A percentile compares a stretch with the other conserved stretches of the same genome.
Evolutionary conservation across 441 rosid genomes (phyloP).

Genomic region (Capsella rubella): DNA sequence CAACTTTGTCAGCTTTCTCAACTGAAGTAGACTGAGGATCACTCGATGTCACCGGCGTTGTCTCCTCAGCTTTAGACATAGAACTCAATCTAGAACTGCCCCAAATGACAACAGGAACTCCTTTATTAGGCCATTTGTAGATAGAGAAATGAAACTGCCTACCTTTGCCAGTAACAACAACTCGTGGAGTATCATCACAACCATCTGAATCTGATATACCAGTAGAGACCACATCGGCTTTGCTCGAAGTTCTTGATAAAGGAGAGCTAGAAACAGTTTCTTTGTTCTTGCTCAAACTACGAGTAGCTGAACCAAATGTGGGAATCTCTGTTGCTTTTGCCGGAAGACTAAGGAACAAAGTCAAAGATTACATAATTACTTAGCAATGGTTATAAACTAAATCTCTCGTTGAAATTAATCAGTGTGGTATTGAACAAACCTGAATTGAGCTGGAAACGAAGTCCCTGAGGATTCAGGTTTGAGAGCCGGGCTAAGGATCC

Average conservation of each 20-base stretch:
- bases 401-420: not conserved
- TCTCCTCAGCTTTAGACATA: slow-evolving; percentile 46
- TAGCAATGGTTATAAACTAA: not conserved
- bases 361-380: not conserved
- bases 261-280: slow-evolving; percentile 56
- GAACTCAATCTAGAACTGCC: slow-evolving; percentile 55
- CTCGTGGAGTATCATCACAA: slow-evolving; percentile 45
- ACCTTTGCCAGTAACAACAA: slow-evolving; percentile 34
- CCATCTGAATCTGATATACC: slow-evolving; percentile 38
- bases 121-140: slow-evolving; percentile 92
- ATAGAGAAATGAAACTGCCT: slow-evolving; percentile 88
- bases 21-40: slow-evolving; percentile 27
- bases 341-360: slow-evolving; percentile 64
- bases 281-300: slow-evolving; percentile 49
- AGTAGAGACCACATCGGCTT: slow-evolving; percentile 45
- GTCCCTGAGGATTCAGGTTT: slow-evolving; percentile 57
- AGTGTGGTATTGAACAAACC: slow-evolving; percentile 50
- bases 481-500: slow-evolving; percentile 67
- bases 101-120: slow-evolving; percentile 58
- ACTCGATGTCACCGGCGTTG: not conserved
- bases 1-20: slow-evolving; percentile 29
- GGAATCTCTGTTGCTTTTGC: slow-evolving; percentile 70
- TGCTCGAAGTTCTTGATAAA: slow-evolving; percentile 59
- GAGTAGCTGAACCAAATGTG: slow-evolving; percentile 56
- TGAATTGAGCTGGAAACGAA: slow-evolving; percentile 67